Percentiles rank a stretch among this genome's conserved stretches.
Evolutionary conservation across 2,329 filamentous ascomycete genomes (phyloP).

Genomic region (Exophiala dermatitidis): DNA sequence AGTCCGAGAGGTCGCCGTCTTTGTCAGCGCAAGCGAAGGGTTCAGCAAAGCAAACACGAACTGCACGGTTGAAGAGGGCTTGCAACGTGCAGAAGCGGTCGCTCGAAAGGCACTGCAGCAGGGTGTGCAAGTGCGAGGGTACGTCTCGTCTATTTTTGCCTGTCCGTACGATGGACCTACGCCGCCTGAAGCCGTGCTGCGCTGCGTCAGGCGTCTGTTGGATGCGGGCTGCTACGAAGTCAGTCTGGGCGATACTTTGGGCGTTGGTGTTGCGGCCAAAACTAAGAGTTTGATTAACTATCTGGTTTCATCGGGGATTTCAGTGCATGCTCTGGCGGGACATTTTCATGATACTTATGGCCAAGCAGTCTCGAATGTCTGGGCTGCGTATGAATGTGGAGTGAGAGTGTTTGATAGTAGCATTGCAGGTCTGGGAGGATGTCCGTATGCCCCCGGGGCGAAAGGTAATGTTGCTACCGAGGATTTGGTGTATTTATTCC

Average conservation of each 20-base stretch:
- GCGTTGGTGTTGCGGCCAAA: slow-evolving; percentile 62
- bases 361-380: slow-evolving; percentile 74
- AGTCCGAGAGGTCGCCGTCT: slow-evolving; percentile 37
- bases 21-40: slow-evolving; percentile 38
- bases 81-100: slow-evolving; percentile 33
- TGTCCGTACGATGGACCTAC: slow-evolving; percentile 49
- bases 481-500: slow-evolving; percentile 66
- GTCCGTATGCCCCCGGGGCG: slow-evolving; percentile 76
- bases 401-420: slow-evolving; percentile 72
- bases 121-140: slow-evolving; percentile 33
- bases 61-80: slow-evolving; percentile 35
- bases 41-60: slow-evolving; percentile 41
- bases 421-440: slow-evolving; percentile 74
- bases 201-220: slow-evolving; percentile 53
- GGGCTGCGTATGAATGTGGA: slow-evolving; percentile 68
- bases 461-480: slow-evolving; percentile 83
- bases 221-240: slow-evolving; percentile 90
- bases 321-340: slow-evolving; percentile 64
- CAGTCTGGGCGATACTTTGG: slow-evolving; percentile 81
- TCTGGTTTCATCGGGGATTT: slow-evolving; percentile 46
- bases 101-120: slow-evolving; percentile 27
- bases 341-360: slow-evolving; percentile 90
- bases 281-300: slow-evolving; percentile 32
- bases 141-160: slow-evolving; percentile 37
- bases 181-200: slow-evolving; percentile 45